Base-by-base conservation (phyloP, 495 filamentous ascomycete species). In the Tricharina praecox region DNA sequence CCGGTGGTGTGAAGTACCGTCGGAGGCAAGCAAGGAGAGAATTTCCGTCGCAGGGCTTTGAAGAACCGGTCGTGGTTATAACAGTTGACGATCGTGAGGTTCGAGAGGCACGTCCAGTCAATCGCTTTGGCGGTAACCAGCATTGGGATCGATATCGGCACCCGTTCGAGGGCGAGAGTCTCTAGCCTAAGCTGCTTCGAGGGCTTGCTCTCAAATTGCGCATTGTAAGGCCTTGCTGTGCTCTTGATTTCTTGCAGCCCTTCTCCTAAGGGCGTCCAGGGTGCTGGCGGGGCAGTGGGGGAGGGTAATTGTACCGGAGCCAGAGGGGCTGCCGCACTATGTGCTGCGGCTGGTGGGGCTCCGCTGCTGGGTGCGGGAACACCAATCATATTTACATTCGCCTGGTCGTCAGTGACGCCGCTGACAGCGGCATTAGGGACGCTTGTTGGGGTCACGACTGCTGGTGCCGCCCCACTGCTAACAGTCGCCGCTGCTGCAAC, bases 11-110 rank as follows among this genome's bases (percentile, higher is more conserved):
- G 34, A 23, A 43, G 39, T 11, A 8, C 3, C 20, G 48, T 47
- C 11, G 48, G 15, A 18, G 34, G 30, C 16, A 23, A 20, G 25
- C 4, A 46, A n/a, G 86, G 85, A 24, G 75, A 68, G 56, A 79
- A 93, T 16, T 76, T 72, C 15, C 77, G 72, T 33, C 80, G 75
- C 8, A 96, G 69, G 30, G 77, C 72, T 56, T 77, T 78, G 85
- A 85, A 94, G 2, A 96, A 73, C 38, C 74, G 68, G 33, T 92
- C 84, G 57, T 85, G 79, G 39, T 81, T 72, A 23, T 71, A 66
- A 59, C 88, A 94, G 34, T 79, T 70, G 39, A 96, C 74, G 13
- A 96, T 70, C 0, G 88, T 94, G 40, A 96, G 64, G 13, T 68
- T 80, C n/a, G 76, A 80, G 34, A 94, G 62, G 2, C 71, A 63